phyloP scores from a whole-genome alignment of 108 stramenopile genomes.

The Cyclotella atomus region DNA sequence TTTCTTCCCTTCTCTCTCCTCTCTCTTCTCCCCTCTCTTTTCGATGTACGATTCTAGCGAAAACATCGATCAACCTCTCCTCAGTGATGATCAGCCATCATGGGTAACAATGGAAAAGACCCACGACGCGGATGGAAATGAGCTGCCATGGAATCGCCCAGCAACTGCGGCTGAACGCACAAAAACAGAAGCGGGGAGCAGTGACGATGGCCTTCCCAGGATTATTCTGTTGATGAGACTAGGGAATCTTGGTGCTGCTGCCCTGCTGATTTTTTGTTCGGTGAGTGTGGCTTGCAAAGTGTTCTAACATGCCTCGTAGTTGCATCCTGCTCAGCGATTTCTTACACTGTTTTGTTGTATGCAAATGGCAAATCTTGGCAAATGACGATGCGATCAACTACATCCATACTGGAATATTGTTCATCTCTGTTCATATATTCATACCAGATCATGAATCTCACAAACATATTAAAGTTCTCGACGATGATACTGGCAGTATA shows the following conservation, averaged over 20 bases:
- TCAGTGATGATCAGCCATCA: slow-evolving; percentile 23
- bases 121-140: slow-evolving; percentile 4
- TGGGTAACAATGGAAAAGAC: slow-evolving; percentile 33
- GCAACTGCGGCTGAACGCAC: not conserved
- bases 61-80: slow-evolving; percentile 15
- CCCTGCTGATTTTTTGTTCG: slow-evolving; percentile 17
- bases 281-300: slow-evolving; percentile 17
- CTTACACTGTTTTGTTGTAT: too few species aligned
- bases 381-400: too few species aligned
- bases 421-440: not conserved
- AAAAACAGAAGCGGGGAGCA: not conserved
- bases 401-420: not conserved
- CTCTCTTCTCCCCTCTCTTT: too few species aligned
- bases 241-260: slow-evolving; percentile 23
- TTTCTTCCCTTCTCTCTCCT: too few species aligned
- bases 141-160: not conserved
- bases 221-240: slow-evolving; percentile 28
- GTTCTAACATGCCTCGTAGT: not conserved
- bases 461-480: slow-evolving; percentile 31
- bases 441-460: slow-evolving; percentile 22
- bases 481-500: slow-evolving; percentile 44
- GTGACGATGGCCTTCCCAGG: slow-evolving; percentile 20
- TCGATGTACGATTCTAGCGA: too few species aligned
- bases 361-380: too few species aligned
- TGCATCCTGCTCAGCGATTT: too few species aligned